These are phyloP conservation scores for Talaromyces sp. DNA, from an alignment of 2,329 filamentous ascomycete species.

Conservation along the genomic window DNA sequence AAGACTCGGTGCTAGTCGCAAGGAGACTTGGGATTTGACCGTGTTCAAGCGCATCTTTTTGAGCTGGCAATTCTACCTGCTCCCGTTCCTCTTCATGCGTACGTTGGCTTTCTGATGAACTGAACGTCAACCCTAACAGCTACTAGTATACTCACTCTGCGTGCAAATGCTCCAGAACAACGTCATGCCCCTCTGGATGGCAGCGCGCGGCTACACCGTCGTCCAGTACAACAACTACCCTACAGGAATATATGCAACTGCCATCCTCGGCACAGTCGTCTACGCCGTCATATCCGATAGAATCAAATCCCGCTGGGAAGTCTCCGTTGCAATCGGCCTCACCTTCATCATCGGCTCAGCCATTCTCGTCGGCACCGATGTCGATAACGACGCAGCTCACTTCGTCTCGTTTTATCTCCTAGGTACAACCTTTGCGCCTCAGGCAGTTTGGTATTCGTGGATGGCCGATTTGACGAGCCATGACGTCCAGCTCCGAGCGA, in stretches of 20 bases:
- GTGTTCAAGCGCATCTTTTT: constrained; percentile 36
- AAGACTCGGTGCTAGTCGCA: constrained; percentile 34
- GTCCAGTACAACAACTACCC: constrained; percentile 49
- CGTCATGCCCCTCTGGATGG: constrained; percentile 48
- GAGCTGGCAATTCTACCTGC: constrained; percentile 48
- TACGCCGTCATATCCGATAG: constrained; percentile 45
- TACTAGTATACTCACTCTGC: constrained; percentile 42
- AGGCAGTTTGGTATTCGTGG: constrained; percentile 49
- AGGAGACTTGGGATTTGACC: constrained; percentile 28
- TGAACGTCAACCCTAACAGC: neutral
- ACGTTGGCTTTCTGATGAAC: constrained; percentile 11
- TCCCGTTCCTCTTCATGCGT: constrained; percentile 48
- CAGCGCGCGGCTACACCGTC: constrained; percentile 42
- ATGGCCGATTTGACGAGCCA: constrained; percentile 42
- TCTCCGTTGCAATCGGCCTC: constrained; percentile 42
- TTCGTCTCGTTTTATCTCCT: constrained; percentile 48
- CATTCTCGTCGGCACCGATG: constrained; percentile 32
- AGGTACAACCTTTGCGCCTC: constrained; percentile 46
- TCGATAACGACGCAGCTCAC: constrained; percentile 34
- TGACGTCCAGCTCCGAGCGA: constrained; percentile 43
- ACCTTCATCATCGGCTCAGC: constrained; percentile 44
- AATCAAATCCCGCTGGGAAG: constrained; percentile 45
- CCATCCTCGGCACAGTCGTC: constrained; percentile 42
- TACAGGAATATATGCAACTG: constrained; percentile 41
- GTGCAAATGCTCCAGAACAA: constrained; percentile 46